Conservation (phyloP, 2,329 filamentous ascomycete species). For the Aspergillus vadensis region DNA sequence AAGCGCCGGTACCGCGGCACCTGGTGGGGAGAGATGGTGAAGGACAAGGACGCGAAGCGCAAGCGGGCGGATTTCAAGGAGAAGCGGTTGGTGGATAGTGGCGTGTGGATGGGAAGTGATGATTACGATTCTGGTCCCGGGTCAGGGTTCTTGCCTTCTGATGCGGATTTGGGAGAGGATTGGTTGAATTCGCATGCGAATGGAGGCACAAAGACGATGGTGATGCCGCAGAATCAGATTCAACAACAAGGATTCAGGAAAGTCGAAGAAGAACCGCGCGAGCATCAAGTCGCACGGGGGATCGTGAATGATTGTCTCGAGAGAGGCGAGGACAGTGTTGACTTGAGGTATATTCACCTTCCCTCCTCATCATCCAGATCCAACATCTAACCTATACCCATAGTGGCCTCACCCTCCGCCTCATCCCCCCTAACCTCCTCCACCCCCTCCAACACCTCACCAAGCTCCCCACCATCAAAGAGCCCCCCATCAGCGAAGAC, state of each 20-base stretch:
- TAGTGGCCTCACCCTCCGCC: conserved; percentile 36
- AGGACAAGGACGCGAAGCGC: conserved; percentile 38
- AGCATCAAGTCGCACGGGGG: conserved; percentile 40
- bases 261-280: conserved; percentile 35
- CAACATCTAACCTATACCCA: conserved; percentile 4
- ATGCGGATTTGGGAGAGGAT: conserved; percentile 43
- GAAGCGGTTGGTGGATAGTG: conserved; percentile 49
- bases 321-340: conserved; percentile 46
- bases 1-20: conserved; percentile 49
- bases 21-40: conserved; percentile 47
- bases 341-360: conserved; percentile 42
- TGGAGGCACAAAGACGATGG: background rate
- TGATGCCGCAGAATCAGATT: background rate
- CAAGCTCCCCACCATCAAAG: conserved; percentile 38
- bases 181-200: conserved; percentile 32
- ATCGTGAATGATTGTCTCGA: conserved; percentile 47
- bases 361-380: background rate
- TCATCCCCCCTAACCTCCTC: conserved; percentile 38
- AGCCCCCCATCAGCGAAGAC: conserved; percentile 40
- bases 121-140: conserved; percentile 20
- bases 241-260: conserved; percentile 25
- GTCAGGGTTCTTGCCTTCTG: conserved; percentile 37
- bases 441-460: conserved; percentile 43
- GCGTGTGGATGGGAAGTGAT: conserved; percentile 53
- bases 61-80: conserved; percentile 47